phyloP scores from a whole-genome alignment of 2,329 filamentous ascomycete genomes.

The Colletotrichum sp. region DNA sequence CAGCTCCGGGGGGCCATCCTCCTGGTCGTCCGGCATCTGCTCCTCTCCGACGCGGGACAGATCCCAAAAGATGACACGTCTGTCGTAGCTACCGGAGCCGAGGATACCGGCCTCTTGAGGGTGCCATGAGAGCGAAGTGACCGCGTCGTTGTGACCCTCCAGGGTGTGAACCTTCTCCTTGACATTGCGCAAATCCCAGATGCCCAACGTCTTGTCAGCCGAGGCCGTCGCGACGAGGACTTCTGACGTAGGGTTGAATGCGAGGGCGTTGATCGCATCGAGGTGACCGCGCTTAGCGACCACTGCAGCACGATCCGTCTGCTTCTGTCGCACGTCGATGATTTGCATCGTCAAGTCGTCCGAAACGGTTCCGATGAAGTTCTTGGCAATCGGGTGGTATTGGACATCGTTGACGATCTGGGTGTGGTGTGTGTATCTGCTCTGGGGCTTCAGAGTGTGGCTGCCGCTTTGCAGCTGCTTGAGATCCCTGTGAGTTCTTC shows the following conservation, averaged over 20 bases:
- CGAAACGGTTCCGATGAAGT: constrained; percentile 90
- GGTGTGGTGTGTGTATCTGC: constrained; percentile 84
- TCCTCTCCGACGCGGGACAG: constrained; percentile 90
- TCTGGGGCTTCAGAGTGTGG: constrained; percentile 71
- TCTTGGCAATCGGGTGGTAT: constrained; percentile 85
- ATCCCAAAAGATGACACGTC: constrained; percentile 96
- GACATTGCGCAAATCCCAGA: constrained; percentile 94
- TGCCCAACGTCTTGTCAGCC: constrained; percentile 90
- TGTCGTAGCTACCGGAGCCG: constrained; percentile 90
- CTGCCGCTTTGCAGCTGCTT: constrained; percentile 74
- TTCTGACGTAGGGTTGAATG: constrained; percentile 93
- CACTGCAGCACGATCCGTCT: constrained; percentile 70
- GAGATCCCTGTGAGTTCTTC: constrained; percentile 67
- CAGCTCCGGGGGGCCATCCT: constrained; percentile 95
- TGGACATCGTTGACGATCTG: constrained; percentile 97
- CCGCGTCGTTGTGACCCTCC: constrained; percentile 85
- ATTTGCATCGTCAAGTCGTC: constrained; percentile 95
- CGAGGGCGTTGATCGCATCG: constrained; percentile 94
- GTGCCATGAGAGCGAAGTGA: constrained; percentile 94
- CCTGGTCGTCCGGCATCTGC: constrained; percentile 91
- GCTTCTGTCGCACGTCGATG: constrained; percentile 77
- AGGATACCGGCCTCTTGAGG: constrained; percentile 87
- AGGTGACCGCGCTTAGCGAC: constrained; percentile 76
- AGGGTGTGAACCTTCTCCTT: constrained; percentile 89
- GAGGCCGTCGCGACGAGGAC: constrained; percentile 91